Evolutionary conservation across 768 basidiomycete genomes (phyloP), one percentile per base, ranked within the genome.

Genomic region (Harrya chromipes): DNA sequence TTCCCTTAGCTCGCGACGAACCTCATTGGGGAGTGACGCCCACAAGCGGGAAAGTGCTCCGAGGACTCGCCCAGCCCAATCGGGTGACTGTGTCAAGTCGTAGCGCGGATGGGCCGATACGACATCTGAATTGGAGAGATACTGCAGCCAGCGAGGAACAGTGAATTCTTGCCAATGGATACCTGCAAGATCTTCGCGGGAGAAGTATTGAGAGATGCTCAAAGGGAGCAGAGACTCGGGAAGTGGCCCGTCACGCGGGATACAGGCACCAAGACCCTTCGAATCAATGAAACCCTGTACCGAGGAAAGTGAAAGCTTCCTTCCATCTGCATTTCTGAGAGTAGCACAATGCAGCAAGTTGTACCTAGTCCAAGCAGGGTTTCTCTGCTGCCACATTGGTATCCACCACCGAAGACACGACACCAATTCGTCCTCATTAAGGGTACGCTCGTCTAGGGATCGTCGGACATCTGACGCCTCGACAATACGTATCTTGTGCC

Each of bases 81-180:
- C 60, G 0, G 85, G 68, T 3, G 87, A 90, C 11, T 67, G 39
- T 7, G 75, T 74, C 29, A 95, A 70, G 61, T 93, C 82, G 50
- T 78, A 75, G 29, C 82, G 79, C 17, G 31, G 31, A 31, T 74
- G 63, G 2, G 68, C 57, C 12, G 72, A 69, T 8, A 64, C 49
- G 34, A 79, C 69, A 4, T 70, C 55, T 1, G 79, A 69, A 37
- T 74, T 73, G 23, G 79, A 72, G 38, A 94, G 70, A 66, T 84
- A 76, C 12, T 66, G 66, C 41, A 93, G 57, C 89, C 93, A 97
- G 14, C 88, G 80, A 3, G 76, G 61, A n/a, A 93, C 63, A 0
- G 79, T 74, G 6, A 97, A 71, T 62, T 94, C 90, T 11, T 72
- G 71, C 87, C 91, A 94, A 1, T 80, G 80, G 53, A 95, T 88